Evolutionary conservation across 176 grass and related monocot species (phyloP).

Genomic region (Metroxylon sagu): DNA sequence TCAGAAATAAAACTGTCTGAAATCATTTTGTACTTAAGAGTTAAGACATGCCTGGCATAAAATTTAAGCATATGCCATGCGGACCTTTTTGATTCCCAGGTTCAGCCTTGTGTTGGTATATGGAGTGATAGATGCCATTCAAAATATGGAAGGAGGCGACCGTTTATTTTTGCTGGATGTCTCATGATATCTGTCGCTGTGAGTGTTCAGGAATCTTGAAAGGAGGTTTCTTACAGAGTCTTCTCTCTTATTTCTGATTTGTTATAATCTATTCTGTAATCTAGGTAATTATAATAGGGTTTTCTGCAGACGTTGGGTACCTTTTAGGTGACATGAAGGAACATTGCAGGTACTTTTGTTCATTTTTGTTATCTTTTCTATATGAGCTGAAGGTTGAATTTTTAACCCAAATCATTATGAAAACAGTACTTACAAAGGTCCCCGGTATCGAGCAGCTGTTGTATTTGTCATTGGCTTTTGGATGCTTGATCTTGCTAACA

Average conservation of each 20-base stretch:
- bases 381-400: background rate
- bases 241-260: no score
- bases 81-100: slow-evolving; percentile 24
- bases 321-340: slow-evolving; percentile 82
- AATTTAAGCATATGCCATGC: no score
- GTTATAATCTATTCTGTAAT: background rate
- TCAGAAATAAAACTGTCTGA: no score
- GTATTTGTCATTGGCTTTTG: slow-evolving; percentile 93
- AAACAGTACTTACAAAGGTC: slow-evolving; percentile 73
- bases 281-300: slow-evolving; percentile 96
- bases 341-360: slow-evolving; percentile 58
- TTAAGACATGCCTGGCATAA: no score
- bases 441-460: slow-evolving; percentile 66
- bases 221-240: background rate
- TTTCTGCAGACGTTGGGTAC: slow-evolving; percentile 99
- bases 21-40: no score
- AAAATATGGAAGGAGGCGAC: slow-evolving; percentile 90
- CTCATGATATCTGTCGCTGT: slow-evolving; percentile 80
- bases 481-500: slow-evolving; percentile 99
- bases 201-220: slow-evolving; percentile 40
- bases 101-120: slow-evolving; percentile 95
- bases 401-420: slow-evolving; percentile 14
- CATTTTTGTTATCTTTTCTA: slow-evolving; percentile 1
- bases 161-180: slow-evolving; percentile 86
- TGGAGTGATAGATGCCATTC: slow-evolving; percentile 97